phyloP scores from a whole-genome alignment of 2,329 filamentous ascomycete genomes.

The Fusarium nisikadoi region DNA sequence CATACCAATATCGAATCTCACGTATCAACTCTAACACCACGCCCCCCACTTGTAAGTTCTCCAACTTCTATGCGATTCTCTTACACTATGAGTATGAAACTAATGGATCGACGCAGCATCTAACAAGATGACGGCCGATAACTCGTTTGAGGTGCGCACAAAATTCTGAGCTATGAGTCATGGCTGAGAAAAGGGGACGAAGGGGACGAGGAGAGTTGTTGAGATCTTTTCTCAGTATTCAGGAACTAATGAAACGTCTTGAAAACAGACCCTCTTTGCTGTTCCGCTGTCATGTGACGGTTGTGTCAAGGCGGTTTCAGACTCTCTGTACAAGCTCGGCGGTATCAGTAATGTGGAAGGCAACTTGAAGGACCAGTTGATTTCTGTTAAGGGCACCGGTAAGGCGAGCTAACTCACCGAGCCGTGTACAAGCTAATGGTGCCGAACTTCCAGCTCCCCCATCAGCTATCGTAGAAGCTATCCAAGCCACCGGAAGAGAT shows the following conservation, averaged over 20 bases:
- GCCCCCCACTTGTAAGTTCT: constrained; percentile 39
- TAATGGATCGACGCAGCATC: constrained; percentile 35
- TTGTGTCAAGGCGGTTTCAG: constrained; percentile 88
- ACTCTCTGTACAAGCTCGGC: constrained; percentile 77
- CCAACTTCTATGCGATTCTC: constrained; percentile 28
- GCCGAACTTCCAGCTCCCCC: constrained; percentile 70
- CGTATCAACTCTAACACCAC: constrained; percentile 33
- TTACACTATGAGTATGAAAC: constrained; percentile 41
- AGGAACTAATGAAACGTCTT: constrained; percentile 51
- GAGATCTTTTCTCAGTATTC: constrained; percentile 18
- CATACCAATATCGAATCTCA: constrained; percentile 43
- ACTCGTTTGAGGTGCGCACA: constrained; percentile 58
- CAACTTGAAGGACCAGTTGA: constrained; percentile 82
- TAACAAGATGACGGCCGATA: constrained; percentile 56
- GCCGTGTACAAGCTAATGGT: constrained; percentile 18
- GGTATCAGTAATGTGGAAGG: constrained; percentile 87
- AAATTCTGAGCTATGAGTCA: constrained; percentile 38
- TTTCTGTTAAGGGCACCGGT: constrained; percentile 87
- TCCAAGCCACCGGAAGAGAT: constrained; percentile 90
- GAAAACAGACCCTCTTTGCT: constrained; percentile 84
- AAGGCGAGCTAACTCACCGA: constrained; percentile 41
- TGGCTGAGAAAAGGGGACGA: constrained; percentile 40
- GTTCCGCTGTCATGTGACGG: constrained; percentile 92
- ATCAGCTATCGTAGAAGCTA: constrained; percentile 87
- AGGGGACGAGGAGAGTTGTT: constrained; percentile 41